Evolutionary conservation across 306 rosid genomes (phyloP), one percentile per base, ranked within the genome.

Genomic region (Castanea crenata): DNA sequence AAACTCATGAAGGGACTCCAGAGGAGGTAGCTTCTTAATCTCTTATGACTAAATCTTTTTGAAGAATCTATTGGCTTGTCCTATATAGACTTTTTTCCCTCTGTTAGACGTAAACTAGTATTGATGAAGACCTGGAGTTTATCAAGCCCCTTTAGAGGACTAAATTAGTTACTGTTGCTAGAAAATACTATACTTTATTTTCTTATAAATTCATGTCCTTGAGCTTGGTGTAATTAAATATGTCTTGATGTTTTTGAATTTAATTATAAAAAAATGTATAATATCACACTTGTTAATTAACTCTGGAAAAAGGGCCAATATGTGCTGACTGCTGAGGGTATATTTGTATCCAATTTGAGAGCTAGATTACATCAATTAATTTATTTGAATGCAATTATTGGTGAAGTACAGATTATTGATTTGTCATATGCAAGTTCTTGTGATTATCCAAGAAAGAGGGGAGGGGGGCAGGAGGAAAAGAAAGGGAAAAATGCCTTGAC

Each of bases 1-100:
- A 91, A 80, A 74, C 87, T 31, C 91, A 35, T 56, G 97, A 92
- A 86, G 99, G 97, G 73, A 90, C 91, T 87, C 78, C 86, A 55
- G 99, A 94, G 82, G 99, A 92, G 99, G 99, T 92, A 87, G 80
- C 69, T 81, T 63, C 21, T 68, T 35, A 19, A 51, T 67, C 38
- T 81, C 55, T 73, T 61, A 69, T 78, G 59, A 69, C 54, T 49
- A 74, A 61, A 35, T 71, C 68, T 63, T 57, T 27, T 62, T 75
- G 52, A 67, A 67, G 25, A 67, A 0, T 67, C 57, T 34, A 63
- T 74, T 56, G 64, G 65, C 64, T 80, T 67, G 64, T 80, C 34
- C 73, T 13, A 29, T 12, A 15, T 51, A 67, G 59, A 65, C 32
- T 64, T 20, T 61, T 71, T 41, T 74, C 54, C 78, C 77, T 76